Evolutionary conservation across 306 rosid genomes (phyloP), one percentile per base, ranked within the genome.

Genomic region (Datisca glomerata): DNA sequence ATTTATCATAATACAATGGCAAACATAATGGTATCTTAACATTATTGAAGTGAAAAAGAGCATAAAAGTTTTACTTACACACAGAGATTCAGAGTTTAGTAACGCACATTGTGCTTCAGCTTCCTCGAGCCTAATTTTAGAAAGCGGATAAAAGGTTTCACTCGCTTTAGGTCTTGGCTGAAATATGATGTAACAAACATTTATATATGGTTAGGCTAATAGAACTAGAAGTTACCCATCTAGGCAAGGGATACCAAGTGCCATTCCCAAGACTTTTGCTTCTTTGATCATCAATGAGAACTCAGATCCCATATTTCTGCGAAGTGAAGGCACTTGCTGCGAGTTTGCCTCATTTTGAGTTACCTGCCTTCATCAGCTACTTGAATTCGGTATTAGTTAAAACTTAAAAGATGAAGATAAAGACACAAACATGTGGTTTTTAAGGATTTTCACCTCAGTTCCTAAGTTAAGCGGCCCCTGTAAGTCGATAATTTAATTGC

Each of bases 91-190:
- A 20, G 41, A 68, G 68, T 84, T 84, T 53, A 84, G 53, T 44
- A 84, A 73, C 32, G 86, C 92, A 68, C 86, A 76, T 25, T 84
- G 92, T 24, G 94, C 92, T 73, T 79, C 94, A 49, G 83, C 94
- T 73, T 84, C 92, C 66, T 84, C 94, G 31, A 79, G 63, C 74
- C 94, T 84, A 65, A 41, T 63, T 53, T 61, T 6, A 39, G 25
- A 25, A 31, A 28, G n/a, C 13, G 5, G n/a, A 31, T 14, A 8
- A 31, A 31, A 31, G n/a, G 23, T 29, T 7, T 18, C n/a, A n/a
- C n/a, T n/a, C n/a, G n/a, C n/a, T n/a, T n/a, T n/a, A n/a, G n/a
- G n/a, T n/a, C n/a, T n/a, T n/a, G n/a, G n/a, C n/a, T n/a, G n/a
- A n/a, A n/a, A n/a, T n/a, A n/a, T n/a, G n/a, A n/a, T n/a, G n/a